Evolutionary conservation across 2,329 filamentous ascomycete genomes (phyloP).

Genomic region (Byssothecium circinans): DNA sequence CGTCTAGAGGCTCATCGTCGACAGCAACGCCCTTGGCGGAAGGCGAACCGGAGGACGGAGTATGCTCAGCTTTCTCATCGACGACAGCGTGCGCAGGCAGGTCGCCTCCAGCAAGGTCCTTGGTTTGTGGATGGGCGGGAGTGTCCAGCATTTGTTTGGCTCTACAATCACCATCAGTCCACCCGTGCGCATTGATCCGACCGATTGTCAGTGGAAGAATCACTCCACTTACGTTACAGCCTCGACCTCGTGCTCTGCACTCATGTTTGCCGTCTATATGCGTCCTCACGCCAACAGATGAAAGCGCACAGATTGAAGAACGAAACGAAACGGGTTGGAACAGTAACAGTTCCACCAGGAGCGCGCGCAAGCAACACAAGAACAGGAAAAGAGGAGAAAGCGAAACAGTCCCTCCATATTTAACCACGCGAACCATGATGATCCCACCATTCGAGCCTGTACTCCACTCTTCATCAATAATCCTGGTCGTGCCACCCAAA

Average conservation of each 20-base stretch:
- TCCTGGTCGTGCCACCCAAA: neutral
- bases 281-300: too few species aligned
- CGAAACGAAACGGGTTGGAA: neutral
- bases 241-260: constrained; percentile 32
- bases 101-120: constrained; percentile 32
- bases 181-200: neutral
- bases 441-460: constrained; percentile 12
- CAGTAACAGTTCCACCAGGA: constrained; percentile 2
- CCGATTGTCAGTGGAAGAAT: neutral
- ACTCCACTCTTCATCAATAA: constrained; percentile 8
- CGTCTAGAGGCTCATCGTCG: constrained; percentile 28
- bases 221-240: constrained; percentile 28
- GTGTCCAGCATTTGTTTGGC: constrained; percentile 34
- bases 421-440: constrained; percentile 4
- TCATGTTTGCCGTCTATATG: constrained; percentile 6
- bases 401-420: neutral
- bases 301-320: neutral
- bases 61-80: constrained; percentile 25
- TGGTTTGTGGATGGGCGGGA: constrained; percentile 28
- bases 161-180: constrained; percentile 14
- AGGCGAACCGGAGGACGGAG: constrained; percentile 15
- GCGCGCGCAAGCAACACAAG: neutral
- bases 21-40: constrained; percentile 16
- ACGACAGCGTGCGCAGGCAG: constrained; percentile 21
- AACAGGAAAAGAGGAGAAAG: neutral